These are phyloP conservation scores for Podila clonocystis DNA, from an alignment of 192 early-diverging fungal species.

Conservation along the genomic window DNA sequence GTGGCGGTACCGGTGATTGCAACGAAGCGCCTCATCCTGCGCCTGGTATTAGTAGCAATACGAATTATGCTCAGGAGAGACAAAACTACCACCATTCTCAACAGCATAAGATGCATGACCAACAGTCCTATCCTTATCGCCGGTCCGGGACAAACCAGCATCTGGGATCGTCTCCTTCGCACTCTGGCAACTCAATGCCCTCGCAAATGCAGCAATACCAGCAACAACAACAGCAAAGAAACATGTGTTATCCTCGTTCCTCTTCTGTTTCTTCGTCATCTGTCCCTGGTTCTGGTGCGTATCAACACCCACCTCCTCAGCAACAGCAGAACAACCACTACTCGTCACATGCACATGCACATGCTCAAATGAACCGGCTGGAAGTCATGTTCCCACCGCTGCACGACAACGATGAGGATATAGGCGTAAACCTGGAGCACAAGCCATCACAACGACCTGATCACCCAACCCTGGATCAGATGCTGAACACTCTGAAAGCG, in stretches of 20 bases:
- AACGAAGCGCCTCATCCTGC: neutral
- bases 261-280: neutral
- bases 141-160: neutral
- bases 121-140: neutral
- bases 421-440: neutral
- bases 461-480: neutral
- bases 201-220: neutral
- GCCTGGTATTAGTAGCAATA: conserved; percentile 6
- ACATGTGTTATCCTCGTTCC: neutral
- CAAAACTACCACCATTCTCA: neutral
- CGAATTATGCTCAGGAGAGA: conserved; percentile 4
- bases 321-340: neutral
- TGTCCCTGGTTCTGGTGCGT: neutral
- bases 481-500: neutral
- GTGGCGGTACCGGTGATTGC: neutral
- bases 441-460: neutral
- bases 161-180: conserved; percentile 1
- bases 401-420: conserved; percentile 4
- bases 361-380: conserved; percentile 21
- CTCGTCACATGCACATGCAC: conserved; percentile 5
- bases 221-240: neutral
- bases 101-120: conserved; percentile 1
- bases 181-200: neutral
- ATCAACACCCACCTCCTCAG: conserved; percentile 4
- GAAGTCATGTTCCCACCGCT: conserved; percentile 31